phyloP scores from a whole-genome alignment of 2,329 filamentous ascomycete genomes.

The Colletotrichum tanaceti region DNA sequence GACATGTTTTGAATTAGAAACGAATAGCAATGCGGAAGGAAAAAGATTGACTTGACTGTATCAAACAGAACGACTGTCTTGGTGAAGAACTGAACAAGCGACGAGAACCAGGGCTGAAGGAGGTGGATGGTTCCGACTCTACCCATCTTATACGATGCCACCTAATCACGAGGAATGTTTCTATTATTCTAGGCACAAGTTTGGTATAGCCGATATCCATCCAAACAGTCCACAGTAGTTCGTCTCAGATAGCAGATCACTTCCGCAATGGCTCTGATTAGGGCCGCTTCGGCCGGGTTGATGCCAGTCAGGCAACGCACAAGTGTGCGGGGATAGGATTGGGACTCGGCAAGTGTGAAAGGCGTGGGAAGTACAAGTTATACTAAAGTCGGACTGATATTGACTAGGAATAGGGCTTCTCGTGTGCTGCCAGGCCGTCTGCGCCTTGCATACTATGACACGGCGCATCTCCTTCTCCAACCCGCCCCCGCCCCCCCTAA shows the following conservation, averaged over 20 bases:
- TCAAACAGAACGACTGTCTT: neutral
- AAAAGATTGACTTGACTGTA: neutral
- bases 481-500: neutral
- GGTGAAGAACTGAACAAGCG: neutral
- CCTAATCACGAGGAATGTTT: neutral
- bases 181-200: neutral
- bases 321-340: neutral
- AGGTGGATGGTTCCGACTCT: neutral
- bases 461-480: too few species aligned
- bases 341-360: neutral
- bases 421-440: neutral
- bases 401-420: constrained; percentile 10
- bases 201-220: neutral
- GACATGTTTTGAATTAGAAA: constrained; percentile 5
- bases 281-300: neutral
- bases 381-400: neutral
- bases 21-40: neutral
- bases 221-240: neutral
- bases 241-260: constrained; percentile 5
- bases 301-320: neutral
- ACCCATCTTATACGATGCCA: neutral
- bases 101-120: neutral
- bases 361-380: neutral
- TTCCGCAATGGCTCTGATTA: neutral
- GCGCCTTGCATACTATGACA: neutral